A percentile compares a stretch with the other conserved stretches of the same genome.
Conservation (phyloP, 495 filamentous ascomycete genomes). For the Podospora fimiseda region DNA sequence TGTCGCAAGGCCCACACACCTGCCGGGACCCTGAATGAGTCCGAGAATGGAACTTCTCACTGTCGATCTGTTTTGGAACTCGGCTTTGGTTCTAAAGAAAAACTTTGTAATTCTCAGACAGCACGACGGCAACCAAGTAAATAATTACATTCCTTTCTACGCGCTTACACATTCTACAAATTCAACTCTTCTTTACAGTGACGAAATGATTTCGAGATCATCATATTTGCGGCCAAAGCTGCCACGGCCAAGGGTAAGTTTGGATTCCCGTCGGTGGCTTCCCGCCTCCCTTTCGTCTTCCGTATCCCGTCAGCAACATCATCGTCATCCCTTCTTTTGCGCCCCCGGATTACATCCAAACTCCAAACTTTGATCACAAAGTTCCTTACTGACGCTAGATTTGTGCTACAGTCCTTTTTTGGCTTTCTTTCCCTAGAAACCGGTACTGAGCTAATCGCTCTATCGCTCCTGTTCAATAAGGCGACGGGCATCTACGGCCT, state of each 20-base stretch:
- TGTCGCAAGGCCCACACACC: neutral
- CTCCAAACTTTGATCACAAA: too few species aligned
- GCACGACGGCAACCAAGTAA: neutral
- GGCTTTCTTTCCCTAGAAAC: conserved; percentile 79
- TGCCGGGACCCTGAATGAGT: conserved; percentile 2
- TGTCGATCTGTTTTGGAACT: neutral
- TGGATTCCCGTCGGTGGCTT: neutral
- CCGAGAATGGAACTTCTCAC: neutral
- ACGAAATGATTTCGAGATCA: conserved; percentile 19
- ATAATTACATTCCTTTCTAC: neutral
- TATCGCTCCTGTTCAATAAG: conserved; percentile 81
- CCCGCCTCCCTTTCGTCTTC: neutral
- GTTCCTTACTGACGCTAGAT: neutral
- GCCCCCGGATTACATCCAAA: too few species aligned
- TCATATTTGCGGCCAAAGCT: conserved; percentile 22
- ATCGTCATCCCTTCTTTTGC: too few species aligned
- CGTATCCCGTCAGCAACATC: neutral
- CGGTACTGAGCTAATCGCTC: conserved; percentile 71
- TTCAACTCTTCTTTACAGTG: neutral
- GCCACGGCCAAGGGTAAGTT: conserved; percentile 32
- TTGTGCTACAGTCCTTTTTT: conserved; percentile 61
- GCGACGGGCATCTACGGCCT: conserved; percentile 81
- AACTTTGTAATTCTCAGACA: too few species aligned
- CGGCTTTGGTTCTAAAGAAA: neutral
- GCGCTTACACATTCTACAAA: too few species aligned